Evolutionary conservation across 2,329 filamentous ascomycete genomes (phyloP), one percentile per base, ranked within the genome.

Genomic region (Exophiala aquamarina): DNA sequence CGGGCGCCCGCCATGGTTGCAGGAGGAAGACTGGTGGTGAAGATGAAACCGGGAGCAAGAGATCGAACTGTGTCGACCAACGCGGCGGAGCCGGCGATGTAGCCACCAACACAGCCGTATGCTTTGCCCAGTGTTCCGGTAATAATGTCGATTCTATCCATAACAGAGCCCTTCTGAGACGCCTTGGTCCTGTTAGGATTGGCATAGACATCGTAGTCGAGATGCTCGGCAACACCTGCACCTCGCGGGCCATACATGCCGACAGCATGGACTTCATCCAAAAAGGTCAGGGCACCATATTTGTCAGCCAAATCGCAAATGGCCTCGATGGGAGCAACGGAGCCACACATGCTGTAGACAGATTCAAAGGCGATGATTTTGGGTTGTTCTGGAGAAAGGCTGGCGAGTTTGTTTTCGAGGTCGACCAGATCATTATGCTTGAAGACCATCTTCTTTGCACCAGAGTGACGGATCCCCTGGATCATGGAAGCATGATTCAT

Each of bases 351-450:
- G 75, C 90, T 95, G 74, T 98, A 98, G 3, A 98, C 93, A 21
- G 90, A 95, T 72, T 98, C 93, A 57, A 97, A 98, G 2, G 93
- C 93, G 57, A 98, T 98, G 58, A 98, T 95, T 76, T 98, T 98
- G 48, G 93, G 93, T 28, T 88, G 81, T 51, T 93, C 79, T 1
- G 87, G 73, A 1, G 92, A 90, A 33, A 98, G 78, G 10, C 90
- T 87, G 2, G 91, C 90, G 57, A 98, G 77, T 72, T 98, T 97
- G 41, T 82, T 82, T 74, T 98, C 93, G 13, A 98, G 76, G 62
- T 98, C 93, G 33, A 78, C 83, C n/a, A 97, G 71, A 62, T 98
- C 91, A 63, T 98, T 98, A 74, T 98, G 93, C 74, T 94, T 95
- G 81, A 97, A 98, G 19, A 98, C 92, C 70, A 97, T 81, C 78